These are phyloP conservation scores for Carallia brachiata DNA, from an alignment of 345 rosid species.

Conservation along the genomic window DNA sequence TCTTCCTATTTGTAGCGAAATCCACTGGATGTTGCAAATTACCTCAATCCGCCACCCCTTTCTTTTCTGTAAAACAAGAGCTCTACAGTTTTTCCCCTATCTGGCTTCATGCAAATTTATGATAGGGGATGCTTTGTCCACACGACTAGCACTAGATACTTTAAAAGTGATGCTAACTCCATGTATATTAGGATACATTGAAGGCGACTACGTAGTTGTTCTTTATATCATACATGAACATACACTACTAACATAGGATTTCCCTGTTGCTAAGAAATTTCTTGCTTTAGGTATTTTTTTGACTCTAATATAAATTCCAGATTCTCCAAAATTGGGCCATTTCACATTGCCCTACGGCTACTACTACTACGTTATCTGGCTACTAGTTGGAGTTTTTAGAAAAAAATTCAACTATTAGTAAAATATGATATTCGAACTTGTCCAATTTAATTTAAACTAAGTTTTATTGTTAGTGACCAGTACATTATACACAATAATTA, in stretches of 20 bases:
- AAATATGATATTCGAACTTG: too few species aligned
- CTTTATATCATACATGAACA: conserved; percentile 5
- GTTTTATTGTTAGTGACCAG: too few species aligned
- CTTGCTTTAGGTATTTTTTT: conserved; percentile 7
- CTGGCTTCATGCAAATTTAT: conserved; percentile 8
- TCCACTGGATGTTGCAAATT: conserved; percentile 16
- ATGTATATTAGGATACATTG: not conserved
- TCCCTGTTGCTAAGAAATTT: not conserved
- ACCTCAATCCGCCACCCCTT: not conserved
- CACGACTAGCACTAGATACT: conserved; percentile 21
- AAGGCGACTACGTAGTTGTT: conserved; percentile 17
- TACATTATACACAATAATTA: too few species aligned
- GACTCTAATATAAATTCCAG: not conserved
- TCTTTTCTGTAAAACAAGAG: conserved; percentile 9
- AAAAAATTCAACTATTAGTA: too few species aligned
- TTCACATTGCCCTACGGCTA: not conserved
- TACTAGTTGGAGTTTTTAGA: too few species aligned
- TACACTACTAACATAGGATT: not conserved
- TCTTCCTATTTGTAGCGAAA: conserved; percentile 26
- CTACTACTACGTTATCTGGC: too few species aligned
- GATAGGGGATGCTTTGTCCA: conserved; percentile 14
- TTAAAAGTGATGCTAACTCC: conserved; percentile 4
- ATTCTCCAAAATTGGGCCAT: not conserved
- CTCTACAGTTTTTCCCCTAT: conserved; percentile 10
- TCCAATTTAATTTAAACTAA: too few species aligned